These are phyloP conservation scores for Esteya vermicola DNA, from an alignment of 2,329 filamentous ascomycete species.

Conservation along the genomic window DNA sequence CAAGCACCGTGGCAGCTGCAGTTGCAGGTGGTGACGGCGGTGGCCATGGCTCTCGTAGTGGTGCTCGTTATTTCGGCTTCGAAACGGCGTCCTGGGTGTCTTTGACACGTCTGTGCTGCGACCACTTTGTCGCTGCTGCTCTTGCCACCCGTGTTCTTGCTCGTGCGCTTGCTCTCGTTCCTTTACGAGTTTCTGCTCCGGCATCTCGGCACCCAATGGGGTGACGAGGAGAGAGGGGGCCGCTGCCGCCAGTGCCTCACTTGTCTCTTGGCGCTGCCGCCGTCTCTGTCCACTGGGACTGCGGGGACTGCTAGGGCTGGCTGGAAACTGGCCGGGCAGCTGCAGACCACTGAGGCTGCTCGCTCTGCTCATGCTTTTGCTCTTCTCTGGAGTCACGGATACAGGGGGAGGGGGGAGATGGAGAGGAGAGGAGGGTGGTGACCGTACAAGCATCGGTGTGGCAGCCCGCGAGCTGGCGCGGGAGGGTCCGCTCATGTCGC, in stretches of 20 bases:
- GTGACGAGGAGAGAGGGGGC: no score
- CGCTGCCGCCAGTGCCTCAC: no score
- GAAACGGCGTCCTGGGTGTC: no score
- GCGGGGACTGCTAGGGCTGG: constrained; percentile 7
- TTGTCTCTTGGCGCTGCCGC: no score
- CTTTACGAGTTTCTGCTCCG: no score
- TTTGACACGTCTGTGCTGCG: no score
- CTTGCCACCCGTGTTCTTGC: constrained; percentile 3
- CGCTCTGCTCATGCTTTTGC: background rate
- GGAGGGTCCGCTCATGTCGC: constrained; percentile 43
- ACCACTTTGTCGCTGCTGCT: constrained; percentile 20
- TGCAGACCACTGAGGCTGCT: constrained; percentile 10
- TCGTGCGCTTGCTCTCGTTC: background rate
- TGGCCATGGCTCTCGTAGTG: background rate
- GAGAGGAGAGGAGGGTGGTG: constrained; percentile 23
- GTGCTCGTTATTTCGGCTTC: no score
- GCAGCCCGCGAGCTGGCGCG: constrained; percentile 50
- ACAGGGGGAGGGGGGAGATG: constrained; percentile 19
- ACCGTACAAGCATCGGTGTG: constrained; percentile 55
- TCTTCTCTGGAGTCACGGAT: background rate
- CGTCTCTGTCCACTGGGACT: constrained; percentile 28
- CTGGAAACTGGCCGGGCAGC: constrained; percentile 11
- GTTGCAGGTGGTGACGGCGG: background rate
- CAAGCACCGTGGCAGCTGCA: background rate
- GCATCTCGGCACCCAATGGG: no score